Evolutionary conservation across 1,284 basidiomycete species (phyloP).

Genomic region (Ceratobasidium sp.): DNA sequence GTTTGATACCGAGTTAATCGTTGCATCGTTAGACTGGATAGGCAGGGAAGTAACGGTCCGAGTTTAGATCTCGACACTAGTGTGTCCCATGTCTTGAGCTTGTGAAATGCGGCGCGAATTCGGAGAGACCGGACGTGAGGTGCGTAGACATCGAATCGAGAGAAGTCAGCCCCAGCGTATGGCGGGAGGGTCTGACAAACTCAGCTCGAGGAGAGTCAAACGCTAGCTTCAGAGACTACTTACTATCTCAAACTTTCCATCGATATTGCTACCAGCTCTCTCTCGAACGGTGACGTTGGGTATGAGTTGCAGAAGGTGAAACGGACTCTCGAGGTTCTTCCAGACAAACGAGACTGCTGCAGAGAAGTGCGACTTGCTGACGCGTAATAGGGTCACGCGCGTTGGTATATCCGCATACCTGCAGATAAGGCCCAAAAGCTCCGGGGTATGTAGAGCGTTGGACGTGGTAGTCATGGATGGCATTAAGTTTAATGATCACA

Average conservation of each 20-base stretch:
- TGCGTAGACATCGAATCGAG: constrained; percentile 10
- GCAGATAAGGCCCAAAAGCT: background rate
- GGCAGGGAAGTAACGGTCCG: background rate
- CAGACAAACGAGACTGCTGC: background rate
- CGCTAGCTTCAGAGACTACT: background rate
- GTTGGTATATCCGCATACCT: background rate
- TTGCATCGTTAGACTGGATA: background rate
- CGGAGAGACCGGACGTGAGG: background rate
- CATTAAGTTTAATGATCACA: no score
- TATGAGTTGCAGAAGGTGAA: background rate
- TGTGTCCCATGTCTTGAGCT: background rate
- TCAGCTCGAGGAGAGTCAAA: background rate
- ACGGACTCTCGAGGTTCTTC: background rate
- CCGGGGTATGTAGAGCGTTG: background rate
- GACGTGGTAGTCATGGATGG: background rate
- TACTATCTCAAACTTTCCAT: background rate
- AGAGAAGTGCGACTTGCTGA: background rate
- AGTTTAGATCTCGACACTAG: background rate
- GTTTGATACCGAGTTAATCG: background rate
- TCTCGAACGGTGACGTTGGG: background rate
- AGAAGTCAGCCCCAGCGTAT: background rate
- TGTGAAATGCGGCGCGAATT: background rate
- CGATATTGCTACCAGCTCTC: background rate
- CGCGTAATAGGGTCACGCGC: background rate
- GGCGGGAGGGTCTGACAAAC: background rate